Base-by-base conservation (phyloP, 208 protist species). In the Wallacemonas sp. region DNA sequence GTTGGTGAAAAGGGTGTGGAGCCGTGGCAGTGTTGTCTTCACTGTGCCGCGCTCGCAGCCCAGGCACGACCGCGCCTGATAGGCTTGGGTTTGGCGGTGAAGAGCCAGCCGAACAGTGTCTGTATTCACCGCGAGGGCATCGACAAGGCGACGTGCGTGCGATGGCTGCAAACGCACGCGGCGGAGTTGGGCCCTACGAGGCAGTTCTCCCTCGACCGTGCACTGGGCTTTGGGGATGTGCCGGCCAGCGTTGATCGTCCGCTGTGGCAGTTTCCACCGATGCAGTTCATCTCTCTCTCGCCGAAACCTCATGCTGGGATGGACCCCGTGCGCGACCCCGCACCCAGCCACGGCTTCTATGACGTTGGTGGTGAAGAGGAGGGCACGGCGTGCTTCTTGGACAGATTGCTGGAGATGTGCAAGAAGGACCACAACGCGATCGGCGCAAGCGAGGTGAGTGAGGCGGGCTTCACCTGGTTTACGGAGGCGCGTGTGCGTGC, bases 291-390 rank as follows among this genome's bases (percentile, higher is more conserved):
- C 34, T 88, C 81, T 17, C 68, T 88, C 47, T 80, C 76, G 1
- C 64, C 72, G 6, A 58, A 67, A 42, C 49, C 58, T 5, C 54
- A 44, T 33, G 65, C 60, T 33, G 44, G 70, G 19, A 22, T 64
- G 44, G 26, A 22, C 33, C 21, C 62, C 66, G 12, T 54, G 22
- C 2, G 47, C 30, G 60, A 62, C 58, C 51, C 49, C 44, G 9
- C 56, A 1, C 45, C 27, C 26, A 19, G 8, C 4, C 26, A 3
- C 8, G 51, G 51, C 11, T 58, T 80, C 17, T 42, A 66, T 26
- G 70, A 85, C 45, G 82, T 85, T 1, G 82, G 82, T 1, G 82
- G 82, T 2, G 82, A 88, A 59, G 82, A 88, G 64, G 75, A 84
- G 53, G 82, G 82, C 60, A 85, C 79, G 1, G 82, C 72, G 15